These are phyloP conservation scores for Diplodia intermedia DNA, from an alignment of 2,329 filamentous ascomycete species.

Conservation along the genomic window DNA sequence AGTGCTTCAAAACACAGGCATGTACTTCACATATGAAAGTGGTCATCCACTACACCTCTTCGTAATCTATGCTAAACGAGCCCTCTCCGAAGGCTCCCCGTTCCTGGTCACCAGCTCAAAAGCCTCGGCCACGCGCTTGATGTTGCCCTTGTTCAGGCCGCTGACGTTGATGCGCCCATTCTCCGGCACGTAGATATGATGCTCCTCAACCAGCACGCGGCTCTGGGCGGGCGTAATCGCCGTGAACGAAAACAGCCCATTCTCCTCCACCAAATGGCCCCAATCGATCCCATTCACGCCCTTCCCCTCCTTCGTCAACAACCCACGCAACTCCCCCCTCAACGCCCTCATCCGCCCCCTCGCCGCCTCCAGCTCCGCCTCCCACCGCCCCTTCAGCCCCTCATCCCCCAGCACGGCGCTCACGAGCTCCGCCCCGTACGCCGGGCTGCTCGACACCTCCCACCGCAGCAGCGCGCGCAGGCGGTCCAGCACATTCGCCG, in stretches of 20 bases:
- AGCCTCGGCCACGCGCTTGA: background rate
- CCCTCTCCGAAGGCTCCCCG: background rate
- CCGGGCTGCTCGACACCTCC: constrained; percentile 41
- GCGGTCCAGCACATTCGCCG: background rate
- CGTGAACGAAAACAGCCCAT: constrained; percentile 53
- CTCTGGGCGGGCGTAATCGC: constrained; percentile 46
- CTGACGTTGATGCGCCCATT: background rate
- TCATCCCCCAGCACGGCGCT: constrained; percentile 38
- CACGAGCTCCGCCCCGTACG: constrained; percentile 43
- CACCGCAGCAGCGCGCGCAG: constrained; percentile 36
- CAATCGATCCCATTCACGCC: constrained; percentile 35
- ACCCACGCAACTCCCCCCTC: constrained; percentile 37
- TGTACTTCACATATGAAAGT: no score
- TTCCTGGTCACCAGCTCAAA: background rate
- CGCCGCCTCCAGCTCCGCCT: constrained; percentile 45
- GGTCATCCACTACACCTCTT: no score
- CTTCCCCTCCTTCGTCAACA: constrained; percentile 38
- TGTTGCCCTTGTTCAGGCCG: background rate
- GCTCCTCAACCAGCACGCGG: constrained; percentile 38
- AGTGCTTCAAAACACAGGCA: no score
- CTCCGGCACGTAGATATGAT: constrained; percentile 44
- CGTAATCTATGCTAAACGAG: no score
- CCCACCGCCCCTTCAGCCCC: constrained; percentile 41
- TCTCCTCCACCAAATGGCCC: constrained; percentile 44
- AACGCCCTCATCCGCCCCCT: constrained; percentile 43